Evolutionary conservation across 495 filamentous ascomycete genomes (phyloP).

Genomic region (Lasiosphaeria miniovina): DNA sequence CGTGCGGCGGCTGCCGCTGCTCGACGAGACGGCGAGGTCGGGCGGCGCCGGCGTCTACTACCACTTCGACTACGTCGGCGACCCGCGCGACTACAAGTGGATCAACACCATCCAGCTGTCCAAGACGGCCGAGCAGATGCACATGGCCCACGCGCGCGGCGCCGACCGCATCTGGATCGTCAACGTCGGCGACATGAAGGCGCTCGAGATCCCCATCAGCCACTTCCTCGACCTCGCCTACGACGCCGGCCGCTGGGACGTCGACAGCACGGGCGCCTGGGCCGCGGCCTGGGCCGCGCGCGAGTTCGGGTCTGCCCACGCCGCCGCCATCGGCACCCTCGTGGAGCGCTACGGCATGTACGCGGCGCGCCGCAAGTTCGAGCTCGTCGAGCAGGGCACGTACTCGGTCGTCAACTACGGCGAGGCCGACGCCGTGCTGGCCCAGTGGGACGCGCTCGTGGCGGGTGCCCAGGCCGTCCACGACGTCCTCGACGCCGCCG

Average conservation of each 20-base stretch:
- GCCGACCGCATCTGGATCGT: conserved; percentile 72
- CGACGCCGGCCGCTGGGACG: conserved; percentile 53
- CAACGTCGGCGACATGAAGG: conserved; percentile 73
- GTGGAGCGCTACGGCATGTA: conserved; percentile 62
- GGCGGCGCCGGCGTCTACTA: conserved; percentile 77
- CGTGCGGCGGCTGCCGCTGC: conserved; percentile 61
- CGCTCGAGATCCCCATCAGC: conserved; percentile 64
- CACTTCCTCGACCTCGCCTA: conserved; percentile 68
- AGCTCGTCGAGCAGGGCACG: conserved; percentile 60
- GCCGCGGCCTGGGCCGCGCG: conserved; percentile 55
- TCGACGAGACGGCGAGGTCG: conserved; percentile 54
- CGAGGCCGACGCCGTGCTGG: conserved; percentile 62
- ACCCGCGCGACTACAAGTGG: conserved; percentile 65
- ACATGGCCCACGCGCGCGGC: conserved; percentile 57
- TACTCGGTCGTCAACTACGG: conserved; percentile 70
- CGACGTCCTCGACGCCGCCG: conserved; percentile 43
- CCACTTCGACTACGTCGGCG: conserved; percentile 71
- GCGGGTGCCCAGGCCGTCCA: conserved; percentile 55
- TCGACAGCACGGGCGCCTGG: conserved; percentile 56
- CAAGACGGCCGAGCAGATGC: conserved; percentile 64
- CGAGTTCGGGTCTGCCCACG: conserved; percentile 54
- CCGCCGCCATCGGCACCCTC: conserved; percentile 50
- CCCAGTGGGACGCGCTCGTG: conserved; percentile 60
- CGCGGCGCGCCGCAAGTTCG: conserved; percentile 63
- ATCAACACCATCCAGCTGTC: conserved; percentile 66